Evolutionary conservation across 345 rosid genomes (phyloP).

Genomic region (sweet orange (Citrus sinensis)): DNA sequence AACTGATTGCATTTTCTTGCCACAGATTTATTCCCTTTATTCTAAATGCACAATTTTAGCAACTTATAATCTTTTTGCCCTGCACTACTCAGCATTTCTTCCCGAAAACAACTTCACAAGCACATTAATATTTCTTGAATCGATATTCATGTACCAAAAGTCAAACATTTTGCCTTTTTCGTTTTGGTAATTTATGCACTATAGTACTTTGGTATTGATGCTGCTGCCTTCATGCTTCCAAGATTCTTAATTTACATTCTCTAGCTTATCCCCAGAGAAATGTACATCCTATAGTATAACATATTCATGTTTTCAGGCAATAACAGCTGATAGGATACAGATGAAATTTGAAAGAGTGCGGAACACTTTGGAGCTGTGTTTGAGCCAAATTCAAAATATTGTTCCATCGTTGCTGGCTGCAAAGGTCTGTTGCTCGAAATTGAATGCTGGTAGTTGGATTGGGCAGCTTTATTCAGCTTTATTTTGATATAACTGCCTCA

Average conservation of each 20-base stretch:
- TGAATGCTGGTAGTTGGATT: background rate
- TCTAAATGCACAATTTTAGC: background rate
- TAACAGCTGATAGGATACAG: slow-evolving; percentile 23
- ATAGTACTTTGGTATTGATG: no score
- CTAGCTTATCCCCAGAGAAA: background rate
- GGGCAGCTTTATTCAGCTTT: background rate
- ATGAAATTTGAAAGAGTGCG: slow-evolving; percentile 28
- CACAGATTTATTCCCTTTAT: background rate
- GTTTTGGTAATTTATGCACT: background rate
- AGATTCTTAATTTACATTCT: background rate
- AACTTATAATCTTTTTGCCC: background rate
- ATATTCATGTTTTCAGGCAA: slow-evolving; percentile 22
- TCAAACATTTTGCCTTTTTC: background rate
- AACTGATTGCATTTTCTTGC: background rate
- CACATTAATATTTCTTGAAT: background rate
- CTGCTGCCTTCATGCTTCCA: background rate
- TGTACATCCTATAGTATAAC: background rate
- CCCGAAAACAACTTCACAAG: background rate
- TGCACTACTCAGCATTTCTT: background rate
- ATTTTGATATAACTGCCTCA: background rate
- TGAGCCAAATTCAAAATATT: slow-evolving; percentile 30
- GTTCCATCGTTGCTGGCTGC: slow-evolving; percentile 33
- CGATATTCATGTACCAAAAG: background rate
- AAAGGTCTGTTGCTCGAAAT: slow-evolving; percentile 22
- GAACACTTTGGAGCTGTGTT: slow-evolving; percentile 18